Evolutionary conservation across 805 yeast species (phyloP), one percentile per base, ranked within the genome.

Genomic region (Myxozyma monticola): DNA sequence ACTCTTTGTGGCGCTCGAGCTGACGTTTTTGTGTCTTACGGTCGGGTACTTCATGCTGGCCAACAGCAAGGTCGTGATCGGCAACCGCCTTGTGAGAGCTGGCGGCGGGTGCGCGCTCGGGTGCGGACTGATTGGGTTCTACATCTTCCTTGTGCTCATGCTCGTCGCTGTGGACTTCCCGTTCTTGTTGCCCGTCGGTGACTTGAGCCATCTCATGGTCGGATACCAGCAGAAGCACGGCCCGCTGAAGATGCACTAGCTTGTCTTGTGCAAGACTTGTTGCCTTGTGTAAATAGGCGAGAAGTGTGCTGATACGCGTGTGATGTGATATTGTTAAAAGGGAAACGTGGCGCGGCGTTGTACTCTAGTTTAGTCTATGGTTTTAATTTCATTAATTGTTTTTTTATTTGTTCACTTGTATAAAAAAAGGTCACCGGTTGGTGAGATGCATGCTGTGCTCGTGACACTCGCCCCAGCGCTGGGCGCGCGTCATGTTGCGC

Each of bases 201-300:
- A 55, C 34, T 25, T 55, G 36, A 43, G 48, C 35, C 45, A 42
- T 30, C 39, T 48, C 36, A 45, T 52, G 51, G 39, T 21, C 35
- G 59, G 59, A 20, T 54, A 54, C 33, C 57, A 51, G 43, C 38
- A 54, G 47, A 43, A 45, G 34, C 59, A 54, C 28, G 59, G 57
- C 26, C 49, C 52, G 9, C 25, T 54, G 3, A 54, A 54, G 37
- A 15, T 33, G 17, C 30, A 28, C 29, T 49, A 38, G n/a, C n/a
- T n/a, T n/a, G n/a, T n/a, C n/a, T n/a, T n/a, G n/a, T n/a, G n/a
- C n/a, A n/a, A n/a, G n/a, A n/a, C n/a, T n/a, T n/a, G n/a, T n/a
- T n/a, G n/a, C n/a, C n/a, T n/a, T n/a, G n/a, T n/a, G n/a, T n/a
- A n/a, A n/a, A n/a, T n/a, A n/a, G n/a, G n/a, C n/a, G n/a, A n/a